Conservation (phyloP, 2,329 filamentous ascomycete genomes). For the Apiospora rasikravindrae region DNA sequence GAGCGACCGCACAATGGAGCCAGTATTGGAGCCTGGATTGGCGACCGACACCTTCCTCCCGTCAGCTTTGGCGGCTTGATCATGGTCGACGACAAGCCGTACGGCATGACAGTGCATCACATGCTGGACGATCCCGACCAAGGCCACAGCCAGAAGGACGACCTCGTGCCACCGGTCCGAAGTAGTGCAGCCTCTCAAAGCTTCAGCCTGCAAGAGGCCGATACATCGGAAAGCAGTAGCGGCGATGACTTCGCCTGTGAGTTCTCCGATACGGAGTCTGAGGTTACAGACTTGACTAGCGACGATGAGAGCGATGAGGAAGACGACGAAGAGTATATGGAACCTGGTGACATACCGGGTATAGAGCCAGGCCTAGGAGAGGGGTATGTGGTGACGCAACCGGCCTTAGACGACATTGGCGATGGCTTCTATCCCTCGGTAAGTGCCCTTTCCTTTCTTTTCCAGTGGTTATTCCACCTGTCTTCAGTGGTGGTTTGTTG, state of each 20-base stretch:
- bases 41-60: constrained; percentile 83
- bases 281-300: constrained; percentile 51
- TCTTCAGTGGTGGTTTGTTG: too few relatives aligned
- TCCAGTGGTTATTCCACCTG: too few relatives aligned
- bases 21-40: constrained; percentile 89
- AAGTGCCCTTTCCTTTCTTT: too few relatives aligned
- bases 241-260: constrained; percentile 64
- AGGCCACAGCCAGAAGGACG: constrained; percentile 19
- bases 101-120: constrained; percentile 96
- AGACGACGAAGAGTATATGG: constrained; percentile 56
- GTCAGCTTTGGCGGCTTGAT: constrained; percentile 91
- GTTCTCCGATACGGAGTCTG: constrained; percentile 64
- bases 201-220: constrained; percentile 38
- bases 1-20: constrained; percentile 81
- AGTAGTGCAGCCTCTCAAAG: constrained; percentile 34
- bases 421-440: constrained; percentile 79
- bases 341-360: constrained; percentile 79
- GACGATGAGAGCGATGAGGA: constrained; percentile 60
- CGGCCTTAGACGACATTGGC: constrained; percentile 85
- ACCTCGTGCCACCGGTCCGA: constrained; percentile 27
- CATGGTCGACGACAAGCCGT: constrained; percentile 80
- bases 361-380: constrained; percentile 76
- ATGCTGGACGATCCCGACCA: constrained; percentile 78
- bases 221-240: constrained; percentile 47
- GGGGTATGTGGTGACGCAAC: constrained; percentile 85